A percentile compares a stretch with the other conserved stretches of the same genome.
Conservation (phyloP, 192 early-diverging fungal species). For the Rhizoclosmatium globosum region DNA sequence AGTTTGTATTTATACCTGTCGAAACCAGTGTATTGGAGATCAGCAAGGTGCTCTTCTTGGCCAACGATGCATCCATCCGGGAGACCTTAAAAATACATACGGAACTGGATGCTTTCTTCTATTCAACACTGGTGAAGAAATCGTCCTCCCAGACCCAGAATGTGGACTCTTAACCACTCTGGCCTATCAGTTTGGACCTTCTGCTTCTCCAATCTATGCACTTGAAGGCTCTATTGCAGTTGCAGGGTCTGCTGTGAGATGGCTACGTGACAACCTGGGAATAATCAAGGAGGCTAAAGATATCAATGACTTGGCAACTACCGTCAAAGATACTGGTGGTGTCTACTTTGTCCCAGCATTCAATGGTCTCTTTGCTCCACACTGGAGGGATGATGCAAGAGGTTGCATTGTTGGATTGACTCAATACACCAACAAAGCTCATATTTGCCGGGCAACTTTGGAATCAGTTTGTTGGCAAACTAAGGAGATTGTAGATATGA, state of each 20-base stretch:
- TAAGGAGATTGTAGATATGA: constrained; percentile 86
- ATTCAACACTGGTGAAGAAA: constrained; percentile 84
- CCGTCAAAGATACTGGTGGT: constrained; percentile 79
- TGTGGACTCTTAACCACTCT: constrained; percentile 91
- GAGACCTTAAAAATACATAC: constrained; percentile 95
- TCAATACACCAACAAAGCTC: constrained; percentile 84
- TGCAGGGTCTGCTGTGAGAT: constrained; percentile 90
- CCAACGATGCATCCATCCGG: constrained; percentile 88
- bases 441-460: constrained; percentile 87
- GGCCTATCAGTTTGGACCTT: constrained; percentile 83
- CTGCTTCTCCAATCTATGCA: constrained; percentile 78
- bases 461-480: constrained; percentile 93
- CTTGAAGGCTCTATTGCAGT: constrained; percentile 93
- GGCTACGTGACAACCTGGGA: constrained; percentile 87
- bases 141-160: constrained; percentile 70
- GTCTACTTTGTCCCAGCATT: constrained; percentile 98
- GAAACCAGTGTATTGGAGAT: constrained; percentile 80
- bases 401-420: constrained; percentile 88
- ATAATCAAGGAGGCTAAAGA: constrained; percentile 79
- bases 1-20: not conserved
- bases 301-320: constrained; percentile 72
- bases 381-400: constrained; percentile 92
- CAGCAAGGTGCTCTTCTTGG: constrained; percentile 96
- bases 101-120: constrained; percentile 98
- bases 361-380: constrained; percentile 91